phyloP scores from a whole-genome alignment of 352 stramenopile genomes.

The Pythium dissotocum region DNA sequence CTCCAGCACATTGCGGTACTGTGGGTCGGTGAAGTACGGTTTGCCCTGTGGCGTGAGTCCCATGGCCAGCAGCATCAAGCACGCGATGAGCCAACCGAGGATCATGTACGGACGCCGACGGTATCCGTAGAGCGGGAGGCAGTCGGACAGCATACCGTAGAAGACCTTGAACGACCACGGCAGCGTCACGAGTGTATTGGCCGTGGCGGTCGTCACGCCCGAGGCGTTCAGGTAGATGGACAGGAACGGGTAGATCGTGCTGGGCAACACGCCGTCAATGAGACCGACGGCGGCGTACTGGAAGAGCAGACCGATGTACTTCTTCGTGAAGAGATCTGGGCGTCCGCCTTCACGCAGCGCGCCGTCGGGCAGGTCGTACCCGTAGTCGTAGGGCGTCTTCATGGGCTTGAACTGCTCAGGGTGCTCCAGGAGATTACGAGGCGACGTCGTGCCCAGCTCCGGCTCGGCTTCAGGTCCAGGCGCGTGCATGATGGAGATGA shows the following conservation, averaged over 20 bases:
- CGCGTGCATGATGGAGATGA: neutral
- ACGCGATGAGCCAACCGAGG: constrained; percentile 48
- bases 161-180: constrained; percentile 11
- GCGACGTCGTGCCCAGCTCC: neutral
- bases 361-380: neutral
- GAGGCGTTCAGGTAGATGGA: neutral
- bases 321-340: neutral
- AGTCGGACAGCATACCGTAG: constrained; percentile 10
- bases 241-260: constrained; percentile 3
- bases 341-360: neutral
- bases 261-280: constrained; percentile 1
- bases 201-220: neutral
- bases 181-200: neutral
- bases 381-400: constrained; percentile 4
- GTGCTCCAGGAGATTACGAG: neutral
- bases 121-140: constrained; percentile 56
- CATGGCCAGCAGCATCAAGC: constrained; percentile 25
- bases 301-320: constrained; percentile 2
- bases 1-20: neutral
- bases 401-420: constrained; percentile 6
- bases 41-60: constrained; percentile 21
- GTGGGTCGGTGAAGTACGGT: constrained; percentile 23
- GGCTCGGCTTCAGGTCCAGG: neutral
- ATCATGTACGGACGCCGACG: constrained; percentile 82
- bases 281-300: constrained; percentile 5